Base-by-base conservation (phyloP, 306 rosid species). In the Bauhinia variegata region DNA sequence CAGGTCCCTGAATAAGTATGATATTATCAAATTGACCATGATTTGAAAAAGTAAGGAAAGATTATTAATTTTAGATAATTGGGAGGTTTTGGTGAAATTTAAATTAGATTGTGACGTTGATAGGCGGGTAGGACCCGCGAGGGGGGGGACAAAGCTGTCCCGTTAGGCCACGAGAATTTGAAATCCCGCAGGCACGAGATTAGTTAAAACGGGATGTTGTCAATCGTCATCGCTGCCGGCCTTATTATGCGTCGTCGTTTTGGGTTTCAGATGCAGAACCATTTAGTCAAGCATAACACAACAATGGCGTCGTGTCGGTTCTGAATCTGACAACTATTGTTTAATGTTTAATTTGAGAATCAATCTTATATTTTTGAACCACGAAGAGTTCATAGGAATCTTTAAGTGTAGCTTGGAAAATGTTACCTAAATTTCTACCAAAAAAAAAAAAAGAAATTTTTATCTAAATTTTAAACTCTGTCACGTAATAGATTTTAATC, bases 211-310 rank as follows among this genome's bases (percentile, higher is more conserved):
- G 4, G 4, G 62, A 38, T 64, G 78, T 57, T 56, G 73, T 63
- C 33, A 23, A 1, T 23, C 28, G 28, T 23, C 28, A 23, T 23
- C 28, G 69, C 17, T 16, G 83, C 87, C 86, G 70, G 88, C 89
- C 67, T 75, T 62, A 59, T 1, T 4, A 64, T 42, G 47, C 31
- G 13, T 63, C 67, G 78, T 72, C 75, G 69, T 72, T 71, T 47
- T 8, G 47, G 4, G 28, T 23, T 23, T 23, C 28, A 23, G 28
- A n/a, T n/a, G n/a, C n/a, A n/a, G n/a, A n/a, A n/a, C n/a, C n/a
- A n/a, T n/a, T n/a, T n/a, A n/a, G n/a, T n/a, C n/a, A n/a, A n/a
- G n/a, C n/a, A n/a, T n/a, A 23, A 23, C 28, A 23, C 2, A 23
- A 23, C 28, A 23, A 23, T 23, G 28, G 28, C 28, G 28, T 23